These are phyloP conservation scores for Fusarium sp. DNA, from an alignment of 2,329 filamentous ascomycete species.

Conservation along the genomic window DNA sequence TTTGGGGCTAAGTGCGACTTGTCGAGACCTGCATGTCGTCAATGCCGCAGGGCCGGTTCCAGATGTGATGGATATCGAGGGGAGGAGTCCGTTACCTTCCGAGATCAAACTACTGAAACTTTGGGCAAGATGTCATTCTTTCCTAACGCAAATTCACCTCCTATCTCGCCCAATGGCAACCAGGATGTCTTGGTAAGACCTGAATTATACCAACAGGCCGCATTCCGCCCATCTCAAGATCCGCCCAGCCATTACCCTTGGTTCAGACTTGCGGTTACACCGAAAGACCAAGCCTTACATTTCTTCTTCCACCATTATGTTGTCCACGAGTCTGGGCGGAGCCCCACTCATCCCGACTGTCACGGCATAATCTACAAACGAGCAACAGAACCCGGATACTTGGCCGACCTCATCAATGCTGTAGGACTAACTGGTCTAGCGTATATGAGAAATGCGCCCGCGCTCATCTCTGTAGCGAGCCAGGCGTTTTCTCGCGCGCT, in stretches of 20 bases:
- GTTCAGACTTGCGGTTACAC: background rate
- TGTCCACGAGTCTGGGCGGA: background rate
- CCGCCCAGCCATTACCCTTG: background rate
- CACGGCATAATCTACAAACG: background rate
- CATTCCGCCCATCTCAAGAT: background rate
- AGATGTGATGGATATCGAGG: background rate
- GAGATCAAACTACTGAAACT: background rate
- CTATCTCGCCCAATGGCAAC: background rate
- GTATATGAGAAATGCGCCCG: background rate
- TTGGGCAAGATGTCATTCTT: background rate
- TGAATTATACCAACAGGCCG: background rate
- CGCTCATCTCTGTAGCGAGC: background rate
- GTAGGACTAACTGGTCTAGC: background rate
- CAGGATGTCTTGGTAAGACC: background rate
- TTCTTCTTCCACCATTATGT: background rate
- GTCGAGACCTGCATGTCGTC: background rate
- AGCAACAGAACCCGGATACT: background rate
- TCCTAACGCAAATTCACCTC: too few relatives aligned
- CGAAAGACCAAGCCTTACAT: background rate
- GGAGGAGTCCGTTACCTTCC: background rate
- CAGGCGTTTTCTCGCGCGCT: background rate
- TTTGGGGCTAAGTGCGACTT: background rate
- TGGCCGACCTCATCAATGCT: background rate
- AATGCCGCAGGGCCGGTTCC: background rate
- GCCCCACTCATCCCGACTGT: background rate